Evolutionary conservation across 495 filamentous ascomycete species (phyloP), one percentile per base, ranked within the genome.

Genomic region (Corynascus novoguineensis): DNA sequence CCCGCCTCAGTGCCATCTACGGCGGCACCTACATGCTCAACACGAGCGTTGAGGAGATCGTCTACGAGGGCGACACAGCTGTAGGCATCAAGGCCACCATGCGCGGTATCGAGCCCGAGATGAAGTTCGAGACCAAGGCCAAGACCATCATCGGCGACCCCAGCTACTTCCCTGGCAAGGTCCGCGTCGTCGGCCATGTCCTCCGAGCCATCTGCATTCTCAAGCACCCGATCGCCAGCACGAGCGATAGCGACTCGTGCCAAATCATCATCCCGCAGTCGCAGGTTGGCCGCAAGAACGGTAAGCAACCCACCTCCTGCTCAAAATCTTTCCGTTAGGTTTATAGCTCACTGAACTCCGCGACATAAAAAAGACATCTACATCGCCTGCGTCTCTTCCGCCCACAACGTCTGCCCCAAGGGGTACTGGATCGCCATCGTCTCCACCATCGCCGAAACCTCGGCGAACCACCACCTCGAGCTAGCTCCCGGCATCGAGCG

Each of bases 11-110:
- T 11, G 93, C 93, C 66, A 96, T 97, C 73, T 96, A 97, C 70
- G 95, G 95, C 61, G 95, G 95, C 62, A 97, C 93, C 17, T 97
- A 99, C 75, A 97, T 97, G 89, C 85, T 99, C 64, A 97, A 97
- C 78, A 96, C 93, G 55, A 83, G 79, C 52, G 81, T 99, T 44
- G 86, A 97, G 60, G 92, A 97, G 76, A 76, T 99, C 49, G 67
- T 88, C 24, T 96, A 92, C 68, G 86, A 87, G 52, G 78, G 73
- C 56, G 82, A 81, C 57, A 95, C 95, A 78, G 90, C 91, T 7
- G 81, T 83, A 15, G 93, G 92, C 34, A 97, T 99, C 75, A 93
- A 91, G 75, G 95, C 95, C 31, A 97, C 93, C 62, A 97, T 97
- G 88, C 88, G 86, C 66, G 82, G 84, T 62, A 84, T 92, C 58